Percentiles rank a stretch among this genome's conserved stretches.
Conservation (phyloP, 176 grass and related monocot species). For the Phoenix dactylifera region DNA sequence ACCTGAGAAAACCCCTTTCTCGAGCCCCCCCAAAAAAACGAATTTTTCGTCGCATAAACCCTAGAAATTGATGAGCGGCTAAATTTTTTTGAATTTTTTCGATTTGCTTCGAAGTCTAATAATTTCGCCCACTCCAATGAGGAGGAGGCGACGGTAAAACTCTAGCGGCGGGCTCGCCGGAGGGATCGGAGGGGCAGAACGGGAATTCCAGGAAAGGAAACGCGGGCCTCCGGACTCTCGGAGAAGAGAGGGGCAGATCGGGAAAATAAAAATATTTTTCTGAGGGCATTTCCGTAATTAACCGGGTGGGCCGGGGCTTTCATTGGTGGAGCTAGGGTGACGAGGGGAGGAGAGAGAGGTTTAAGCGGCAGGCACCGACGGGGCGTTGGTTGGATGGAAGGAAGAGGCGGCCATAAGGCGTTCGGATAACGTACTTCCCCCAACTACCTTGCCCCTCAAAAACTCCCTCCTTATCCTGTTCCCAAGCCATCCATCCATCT, state of each 20-base stretch:
- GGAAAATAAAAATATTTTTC: too few relatives aligned
- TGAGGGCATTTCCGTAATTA: slow-evolving; percentile 10
- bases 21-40: too few relatives aligned
- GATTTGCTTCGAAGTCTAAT: too few relatives aligned
- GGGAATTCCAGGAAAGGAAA: not conserved
- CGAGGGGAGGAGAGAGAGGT: too few relatives aligned
- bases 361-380: slow-evolving; percentile 17
- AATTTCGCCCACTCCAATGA: too few relatives aligned
- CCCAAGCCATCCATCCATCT: too few relatives aligned
- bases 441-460: slow-evolving; percentile 16
- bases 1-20: too few relatives aligned
- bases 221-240: not conserved
- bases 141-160: too few relatives aligned
- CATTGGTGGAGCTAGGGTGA: slow-evolving; percentile 4
- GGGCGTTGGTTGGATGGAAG: slow-evolving; percentile 31
- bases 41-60: too few relatives aligned
- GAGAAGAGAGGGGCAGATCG: not conserved
- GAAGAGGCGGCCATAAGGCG: slow-evolving; percentile 25
- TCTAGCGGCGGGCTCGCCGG: not conserved
- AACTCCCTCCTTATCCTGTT: not conserved
- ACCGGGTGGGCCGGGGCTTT: not conserved
- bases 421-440: slow-evolving; percentile 24
- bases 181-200: not conserved
- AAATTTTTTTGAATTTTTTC: too few relatives aligned
- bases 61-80: too few relatives aligned